Conservation (phyloP, 2,329 filamentous ascomycete species). For the Xylaria sp. region DNA sequence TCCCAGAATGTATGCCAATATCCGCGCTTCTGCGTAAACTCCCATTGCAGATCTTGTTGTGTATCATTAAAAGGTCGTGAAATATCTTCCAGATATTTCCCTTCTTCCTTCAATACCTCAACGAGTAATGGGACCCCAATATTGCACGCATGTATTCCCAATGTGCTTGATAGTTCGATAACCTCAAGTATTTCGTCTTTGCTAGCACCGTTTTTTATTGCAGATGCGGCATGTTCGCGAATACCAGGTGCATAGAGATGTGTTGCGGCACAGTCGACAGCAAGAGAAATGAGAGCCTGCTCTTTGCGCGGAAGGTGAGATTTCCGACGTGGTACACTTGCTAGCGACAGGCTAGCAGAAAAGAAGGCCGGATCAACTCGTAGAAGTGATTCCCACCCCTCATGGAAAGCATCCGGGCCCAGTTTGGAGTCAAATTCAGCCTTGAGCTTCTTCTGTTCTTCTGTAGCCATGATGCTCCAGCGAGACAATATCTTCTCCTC, state of each 20-base stretch:
- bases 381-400: slow-evolving; percentile 46
- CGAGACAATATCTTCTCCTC: not conserved
- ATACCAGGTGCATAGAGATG: slow-evolving; percentile 59
- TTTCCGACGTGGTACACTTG: slow-evolving; percentile 45
- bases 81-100: slow-evolving; percentile 45
- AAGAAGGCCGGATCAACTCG: slow-evolving; percentile 45
- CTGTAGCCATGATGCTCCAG: slow-evolving; percentile 34
- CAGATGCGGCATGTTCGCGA: slow-evolving; percentile 54
- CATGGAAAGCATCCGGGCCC: slow-evolving; percentile 41
- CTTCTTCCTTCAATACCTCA: slow-evolving; percentile 59
- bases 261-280: slow-evolving; percentile 57
- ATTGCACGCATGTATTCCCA: slow-evolving; percentile 61
- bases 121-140: slow-evolving; percentile 59
- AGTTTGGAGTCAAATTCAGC: slow-evolving; percentile 40
- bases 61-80: slow-evolving; percentile 51
- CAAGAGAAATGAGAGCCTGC: slow-evolving; percentile 56
- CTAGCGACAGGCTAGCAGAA: slow-evolving; percentile 43
- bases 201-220: slow-evolving; percentile 54
- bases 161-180: slow-evolving; percentile 56
- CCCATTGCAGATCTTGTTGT: slow-evolving; percentile 53
- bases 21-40: slow-evolving; percentile 58
- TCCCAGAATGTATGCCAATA: slow-evolving; percentile 61
- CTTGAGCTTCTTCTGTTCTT: slow-evolving; percentile 37
- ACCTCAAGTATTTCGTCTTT: slow-evolving; percentile 58
- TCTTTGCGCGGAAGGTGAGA: slow-evolving; percentile 54